These are phyloP conservation scores for Pythium oligandrum DNA, from an alignment of 352 stramenopile genomes.

Conservation along the genomic window DNA sequence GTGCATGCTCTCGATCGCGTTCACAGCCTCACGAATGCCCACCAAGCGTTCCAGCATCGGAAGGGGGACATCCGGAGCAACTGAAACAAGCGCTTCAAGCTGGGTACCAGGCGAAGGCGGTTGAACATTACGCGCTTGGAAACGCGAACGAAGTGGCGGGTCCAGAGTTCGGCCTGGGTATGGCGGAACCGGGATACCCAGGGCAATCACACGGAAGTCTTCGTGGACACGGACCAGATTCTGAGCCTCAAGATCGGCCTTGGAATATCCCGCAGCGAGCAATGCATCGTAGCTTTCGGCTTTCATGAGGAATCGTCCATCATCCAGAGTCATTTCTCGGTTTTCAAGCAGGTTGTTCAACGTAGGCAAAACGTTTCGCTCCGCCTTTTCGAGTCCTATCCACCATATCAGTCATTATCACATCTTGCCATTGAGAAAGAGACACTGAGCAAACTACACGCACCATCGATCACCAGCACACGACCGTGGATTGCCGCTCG, in stretches of 20 bases:
- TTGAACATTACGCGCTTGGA: conserved; percentile 72
- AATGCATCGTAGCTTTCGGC: conserved; percentile 75
- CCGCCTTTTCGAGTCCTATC: conserved; percentile 90
- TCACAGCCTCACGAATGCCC: conserved; percentile 61
- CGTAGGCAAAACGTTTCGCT: conserved; percentile 96
- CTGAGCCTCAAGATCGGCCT: conserved; percentile 38
- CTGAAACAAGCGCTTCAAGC: conserved; percentile 43
- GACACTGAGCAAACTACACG: neutral
- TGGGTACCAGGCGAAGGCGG: conserved; percentile 59
- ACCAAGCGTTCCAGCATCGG: conserved; percentile 61
- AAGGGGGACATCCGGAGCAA: conserved; percentile 45
- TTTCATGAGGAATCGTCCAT: conserved; percentile 91
- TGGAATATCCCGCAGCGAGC: conserved; percentile 45
- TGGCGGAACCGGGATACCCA: conserved; percentile 83
- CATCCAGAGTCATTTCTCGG: conserved; percentile 93
- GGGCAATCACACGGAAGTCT: conserved; percentile 92
- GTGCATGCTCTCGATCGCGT: conserved; percentile 61
- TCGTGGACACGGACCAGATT: conserved; percentile 85
- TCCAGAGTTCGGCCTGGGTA: conserved; percentile 85
- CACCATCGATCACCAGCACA: conserved; percentile 93
- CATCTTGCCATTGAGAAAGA: neutral
- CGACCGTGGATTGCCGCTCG: conserved; percentile 91
- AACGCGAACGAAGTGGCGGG: conserved; percentile 81
- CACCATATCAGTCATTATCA: neutral
- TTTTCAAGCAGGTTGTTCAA: conserved; percentile 98